Percentiles rank a stretch among this genome's conserved stretches.
These are phyloP conservation scores for Corymbia maculata DNA, from an alignment of 345 rosid genomes.

Conservation along the genomic window DNA sequence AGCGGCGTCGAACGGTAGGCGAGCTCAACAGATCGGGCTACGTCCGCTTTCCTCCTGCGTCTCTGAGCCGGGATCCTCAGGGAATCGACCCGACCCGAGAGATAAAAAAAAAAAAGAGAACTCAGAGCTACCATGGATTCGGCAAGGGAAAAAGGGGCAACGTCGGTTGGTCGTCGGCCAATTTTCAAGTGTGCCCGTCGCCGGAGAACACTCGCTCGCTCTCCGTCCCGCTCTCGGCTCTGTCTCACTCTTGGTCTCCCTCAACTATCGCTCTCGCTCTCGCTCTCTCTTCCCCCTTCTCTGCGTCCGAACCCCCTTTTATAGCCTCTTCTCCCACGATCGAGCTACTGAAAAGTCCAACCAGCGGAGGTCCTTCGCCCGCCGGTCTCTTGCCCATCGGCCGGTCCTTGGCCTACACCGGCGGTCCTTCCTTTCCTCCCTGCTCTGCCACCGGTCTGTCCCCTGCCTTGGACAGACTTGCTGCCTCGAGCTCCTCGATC, in stretches of 20 bases:
- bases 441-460: neutral
- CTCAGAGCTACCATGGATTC: too few relatives aligned
- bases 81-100: too few relatives aligned
- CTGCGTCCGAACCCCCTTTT: neutral
- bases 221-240: neutral
- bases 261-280: neutral
- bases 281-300: neutral
- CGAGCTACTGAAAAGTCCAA: neutral
- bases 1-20: neutral
- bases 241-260: neutral
- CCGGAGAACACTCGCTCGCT: neutral
- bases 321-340: neutral
- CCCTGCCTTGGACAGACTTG: neutral
- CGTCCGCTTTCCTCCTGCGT: neutral
- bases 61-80: too few relatives aligned
- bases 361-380: neutral
- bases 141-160: too few relatives aligned
- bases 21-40: neutral
- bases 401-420: neutral
- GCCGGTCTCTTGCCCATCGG: neutral
- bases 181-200: too few relatives aligned
- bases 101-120: too few relatives aligned
- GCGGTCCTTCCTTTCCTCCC: neutral
- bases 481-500: neutral
- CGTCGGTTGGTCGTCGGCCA: too few relatives aligned